phyloP scores from a whole-genome alignment of 208 protist species.

The Leishmania gerbilli region DNA sequence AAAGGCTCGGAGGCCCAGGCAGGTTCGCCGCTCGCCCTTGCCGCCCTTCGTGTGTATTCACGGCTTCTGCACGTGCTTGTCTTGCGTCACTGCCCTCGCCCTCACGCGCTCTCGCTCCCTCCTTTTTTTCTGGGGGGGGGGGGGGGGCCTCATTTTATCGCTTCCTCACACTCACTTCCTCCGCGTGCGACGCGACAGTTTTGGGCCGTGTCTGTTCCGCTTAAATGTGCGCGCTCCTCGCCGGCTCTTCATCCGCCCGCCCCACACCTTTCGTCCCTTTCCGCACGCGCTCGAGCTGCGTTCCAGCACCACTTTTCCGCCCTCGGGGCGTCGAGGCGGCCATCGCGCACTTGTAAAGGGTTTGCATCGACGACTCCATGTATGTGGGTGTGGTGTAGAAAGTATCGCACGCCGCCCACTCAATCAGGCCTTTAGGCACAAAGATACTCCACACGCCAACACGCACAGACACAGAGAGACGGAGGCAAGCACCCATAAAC shows the following conservation, averaged over 20 bases:
- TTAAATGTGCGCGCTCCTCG: neutral
- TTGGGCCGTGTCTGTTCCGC: neutral
- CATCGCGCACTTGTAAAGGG: neutral
- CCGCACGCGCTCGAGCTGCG: neutral
- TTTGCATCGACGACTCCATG: neutral
- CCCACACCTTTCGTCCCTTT: neutral
- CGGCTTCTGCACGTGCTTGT: neutral
- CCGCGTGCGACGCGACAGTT: neutral
- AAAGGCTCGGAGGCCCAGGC: neutral
- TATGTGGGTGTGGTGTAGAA: neutral
- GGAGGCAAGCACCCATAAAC: neutral
- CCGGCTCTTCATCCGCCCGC: neutral
- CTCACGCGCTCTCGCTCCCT: neutral
- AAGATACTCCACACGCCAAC: neutral
- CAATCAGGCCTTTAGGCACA: neutral
- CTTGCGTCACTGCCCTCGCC: neutral
- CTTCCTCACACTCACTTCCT: neutral
- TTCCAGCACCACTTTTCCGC: neutral
- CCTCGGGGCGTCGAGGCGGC: neutral
- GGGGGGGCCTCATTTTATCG: neutral
- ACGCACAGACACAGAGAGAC: no score
- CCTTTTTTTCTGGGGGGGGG: no score
- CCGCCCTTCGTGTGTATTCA: neutral
- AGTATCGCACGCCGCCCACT: neutral
- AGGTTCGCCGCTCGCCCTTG: neutral